Evolutionary conservation across 495 filamentous ascomycete genomes (phyloP), one percentile per base, ranked within the genome.

Genomic region (Penicillium salamii): DNA sequence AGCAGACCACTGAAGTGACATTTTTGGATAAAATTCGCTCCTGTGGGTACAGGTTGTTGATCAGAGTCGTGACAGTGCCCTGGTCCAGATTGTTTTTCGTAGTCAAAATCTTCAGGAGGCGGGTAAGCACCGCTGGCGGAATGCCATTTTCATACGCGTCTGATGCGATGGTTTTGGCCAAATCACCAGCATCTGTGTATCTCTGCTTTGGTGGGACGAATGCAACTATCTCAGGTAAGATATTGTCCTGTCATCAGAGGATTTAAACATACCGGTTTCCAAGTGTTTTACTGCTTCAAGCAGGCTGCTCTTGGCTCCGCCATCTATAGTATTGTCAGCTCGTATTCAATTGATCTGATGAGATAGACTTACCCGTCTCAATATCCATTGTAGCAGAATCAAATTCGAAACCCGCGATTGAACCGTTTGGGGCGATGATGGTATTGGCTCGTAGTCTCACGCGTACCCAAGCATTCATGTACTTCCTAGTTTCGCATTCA

Each of bases 31-130:
- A 50, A 5, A 96, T 74, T 47, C 77, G 81, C 37, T 76, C 72
- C 21, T 78, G 71, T 1, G 91, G 89, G 65, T 91, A 95, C 34
- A 95, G 66, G 33, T 85, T 86, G 47, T 84, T 88, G 65, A 91
- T 64, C 23, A 96, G 62, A 28, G 71, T 78, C 1, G 76, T 80
- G 28, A 82, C 71, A 44, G 82, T 86, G 28, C 80, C 78, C 65
- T 95, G 91, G 65, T 92, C 88, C 1, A 96, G 78, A 39, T 85
- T 74, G 54, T 76, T 89, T 34, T 78, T 81, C 15, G 55, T 62
- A 7, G 86, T 87, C 41, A 90, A 62, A 35, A 91, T 67, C 44
- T 86, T 81, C 42, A 93, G 67, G 24, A 95, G 67, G 34, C 75
- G 72, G 44, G 76, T 65, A 42, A 96, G 74, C 33, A 76, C 73